A percentile compares a stretch with the other conserved stretches of the same genome.
Conservation (phyloP, 1,139 yeast species). For the Kluyveromyces sp. region DNA sequence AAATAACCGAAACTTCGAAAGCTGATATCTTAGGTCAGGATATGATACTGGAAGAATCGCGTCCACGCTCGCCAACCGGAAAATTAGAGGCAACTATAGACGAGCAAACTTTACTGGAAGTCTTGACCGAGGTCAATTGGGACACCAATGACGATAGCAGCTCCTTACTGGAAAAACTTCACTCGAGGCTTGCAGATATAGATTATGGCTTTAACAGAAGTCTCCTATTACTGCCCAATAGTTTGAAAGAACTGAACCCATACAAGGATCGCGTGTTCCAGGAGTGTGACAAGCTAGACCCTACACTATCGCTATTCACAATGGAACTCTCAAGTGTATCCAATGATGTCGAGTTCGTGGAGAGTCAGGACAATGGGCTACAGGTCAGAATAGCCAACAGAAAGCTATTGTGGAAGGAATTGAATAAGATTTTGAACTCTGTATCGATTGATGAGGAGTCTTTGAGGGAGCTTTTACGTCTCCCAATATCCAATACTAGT, state of each 20-base stretch:
- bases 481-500: constrained; percentile 44
- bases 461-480: constrained; percentile 41
- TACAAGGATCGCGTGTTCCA: constrained; percentile 38
- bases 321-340: constrained; percentile 56
- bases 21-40: not conserved
- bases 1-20: constrained; percentile 3
- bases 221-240: constrained; percentile 31
- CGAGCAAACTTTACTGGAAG: constrained; percentile 33
- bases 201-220: constrained; percentile 45
- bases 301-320: constrained; percentile 47
- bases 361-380: constrained; percentile 70
- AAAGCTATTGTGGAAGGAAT: constrained; percentile 61
- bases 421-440: constrained; percentile 59
- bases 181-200: constrained; percentile 44
- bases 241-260: constrained; percentile 39
- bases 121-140: constrained; percentile 74
- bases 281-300: constrained; percentile 62
- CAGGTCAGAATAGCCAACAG: constrained; percentile 82
- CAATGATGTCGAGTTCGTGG: constrained; percentile 64
- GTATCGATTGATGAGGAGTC: constrained; percentile 58
- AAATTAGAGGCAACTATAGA: constrained; percentile 13
- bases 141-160: constrained; percentile 56
- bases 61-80: constrained; percentile 9
- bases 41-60: not conserved
- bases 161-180: constrained; percentile 48